Conservation (phyloP, 2,329 filamentous ascomycete genomes). For the Neofusicoccum laricinum region DNA sequence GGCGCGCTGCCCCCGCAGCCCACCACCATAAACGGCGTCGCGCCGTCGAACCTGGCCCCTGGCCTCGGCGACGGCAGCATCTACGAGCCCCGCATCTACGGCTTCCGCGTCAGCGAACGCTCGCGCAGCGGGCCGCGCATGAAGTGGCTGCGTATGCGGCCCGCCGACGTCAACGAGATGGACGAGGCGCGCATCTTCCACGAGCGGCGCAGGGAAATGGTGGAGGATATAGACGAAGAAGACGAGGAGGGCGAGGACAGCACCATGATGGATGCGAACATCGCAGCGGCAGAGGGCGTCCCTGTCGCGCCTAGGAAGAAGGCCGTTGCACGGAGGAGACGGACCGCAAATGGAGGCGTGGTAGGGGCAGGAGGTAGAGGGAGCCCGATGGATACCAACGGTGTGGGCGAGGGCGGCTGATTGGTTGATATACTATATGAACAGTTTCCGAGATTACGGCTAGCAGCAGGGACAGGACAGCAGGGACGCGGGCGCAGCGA, state of each 20-base stretch:
- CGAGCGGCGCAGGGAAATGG: conserved; percentile 29
- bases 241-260: conserved; percentile 30
- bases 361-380: conserved; percentile 22
- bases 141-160: conserved; percentile 91
- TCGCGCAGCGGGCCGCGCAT: conserved; percentile 89
- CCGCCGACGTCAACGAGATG: conserved; percentile 73
- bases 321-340: conserved; percentile 33
- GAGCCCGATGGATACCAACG: conserved; percentile 42
- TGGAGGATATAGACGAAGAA: conserved; percentile 40
- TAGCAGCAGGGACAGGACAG: not conserved
- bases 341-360: conserved; percentile 20
- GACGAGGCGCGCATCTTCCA: conserved; percentile 63
- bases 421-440: not conserved
- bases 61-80: conserved; percentile 78
- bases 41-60: conserved; percentile 81
- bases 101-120: conserved; percentile 89
- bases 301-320: conserved; percentile 33
- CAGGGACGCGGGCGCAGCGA: not conserved
- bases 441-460: not conserved
- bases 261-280: conserved; percentile 26
- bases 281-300: conserved; percentile 29
- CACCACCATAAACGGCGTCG: conserved; percentile 74
- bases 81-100: conserved; percentile 95
- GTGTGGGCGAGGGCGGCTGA: conserved; percentile 30
- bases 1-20: conserved; percentile 46